Evolutionary conservation across 106 monocot genomes (phyloP), one percentile per base, ranked within the genome.

Genomic region (Acanthochlamys bracteata): DNA sequence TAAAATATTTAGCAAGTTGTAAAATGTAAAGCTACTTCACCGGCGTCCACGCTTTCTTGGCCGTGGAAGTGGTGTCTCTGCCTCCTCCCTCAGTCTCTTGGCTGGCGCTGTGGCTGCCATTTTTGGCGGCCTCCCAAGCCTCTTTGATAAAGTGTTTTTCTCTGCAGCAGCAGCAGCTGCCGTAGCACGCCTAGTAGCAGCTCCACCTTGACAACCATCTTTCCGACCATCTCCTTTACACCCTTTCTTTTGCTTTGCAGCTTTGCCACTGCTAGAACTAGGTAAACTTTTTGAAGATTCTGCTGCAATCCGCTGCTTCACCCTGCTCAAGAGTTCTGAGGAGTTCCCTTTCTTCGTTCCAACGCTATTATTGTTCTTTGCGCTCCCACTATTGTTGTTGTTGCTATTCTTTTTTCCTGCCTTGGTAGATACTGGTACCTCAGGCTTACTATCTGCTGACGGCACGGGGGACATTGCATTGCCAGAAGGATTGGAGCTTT

Each of bases 51-150:
- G 55, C 55, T 55, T 55, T 20, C 55, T 55, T 20, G 55, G 20
- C 16, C 9, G 49, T 12, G 43, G 43, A 43, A n/a, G n/a, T 49
- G 55, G 20, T 22, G 22, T 20, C 2, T 55, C 20, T 22, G 20
- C 55, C 7, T 55, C 55, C 15, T 21, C 22, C 55, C 49, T 49
- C 12, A 2, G 3, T 49, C 49, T 49, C 49, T 49, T 49, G 17
- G 49, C 49, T 17, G 17, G 15, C 2, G 9, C 15, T 49, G 49
- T 9, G 2, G 55, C 55, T 10, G 55, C 22, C 55, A 6, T 55
- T 22, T 55, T 55, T 19, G 55, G 55, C 55, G 55, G 55, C 55
- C 55, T 17, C 55, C 55, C 55, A 21, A 55, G 1, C 55, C 55
- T 22, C 20, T 22, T 55, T 49, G 49, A 49, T 17, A 9, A 12